phyloP scores from a whole-genome alignment of 805 yeast species.

The Lipomyces yamadae region DNA sequence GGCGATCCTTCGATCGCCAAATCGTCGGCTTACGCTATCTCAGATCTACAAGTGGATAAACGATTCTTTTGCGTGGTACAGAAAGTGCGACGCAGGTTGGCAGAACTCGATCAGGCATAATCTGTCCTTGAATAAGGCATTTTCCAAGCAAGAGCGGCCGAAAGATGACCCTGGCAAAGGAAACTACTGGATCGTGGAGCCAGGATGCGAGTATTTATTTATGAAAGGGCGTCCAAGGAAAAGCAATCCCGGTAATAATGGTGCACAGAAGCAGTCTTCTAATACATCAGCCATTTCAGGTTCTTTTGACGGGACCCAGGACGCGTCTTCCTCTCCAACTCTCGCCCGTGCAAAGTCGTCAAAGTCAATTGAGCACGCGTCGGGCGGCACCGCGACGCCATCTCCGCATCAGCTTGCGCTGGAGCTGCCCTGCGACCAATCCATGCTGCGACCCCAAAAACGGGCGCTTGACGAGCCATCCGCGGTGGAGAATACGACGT shows the following conservation, averaged over 20 bases:
- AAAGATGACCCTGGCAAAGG: conserved; percentile 63
- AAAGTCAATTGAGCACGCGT: background rate
- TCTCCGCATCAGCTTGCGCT: background rate
- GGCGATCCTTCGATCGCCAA: conserved; percentile 84
- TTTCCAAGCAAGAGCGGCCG: conserved; percentile 86
- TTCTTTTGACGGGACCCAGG: background rate
- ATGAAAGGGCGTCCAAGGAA: conserved; percentile 53
- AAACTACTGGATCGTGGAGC: conserved; percentile 89
- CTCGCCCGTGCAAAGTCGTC: background rate
- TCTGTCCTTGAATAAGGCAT: conserved; percentile 88
- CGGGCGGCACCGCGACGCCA: background rate
- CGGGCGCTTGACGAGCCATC: conserved; percentile 8
- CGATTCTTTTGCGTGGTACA: conserved; percentile 79
- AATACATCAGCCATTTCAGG: background rate
- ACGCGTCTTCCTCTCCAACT: conserved; percentile 11
- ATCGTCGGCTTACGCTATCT: conserved; percentile 70
- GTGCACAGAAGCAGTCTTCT: background rate
- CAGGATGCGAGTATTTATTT: conserved; percentile 82
- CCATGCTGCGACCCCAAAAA: background rate
- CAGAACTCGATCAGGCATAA: conserved; percentile 97
- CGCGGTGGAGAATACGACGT: conserved; percentile 5
- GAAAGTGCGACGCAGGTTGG: conserved; percentile 91
- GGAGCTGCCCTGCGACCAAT: background rate
- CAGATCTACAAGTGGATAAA: conserved; percentile 94
- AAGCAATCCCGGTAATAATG: background rate